Evolutionary conservation across 805 yeast species (phyloP).

Genomic region (Kodamaea jinghongensis): DNA sequence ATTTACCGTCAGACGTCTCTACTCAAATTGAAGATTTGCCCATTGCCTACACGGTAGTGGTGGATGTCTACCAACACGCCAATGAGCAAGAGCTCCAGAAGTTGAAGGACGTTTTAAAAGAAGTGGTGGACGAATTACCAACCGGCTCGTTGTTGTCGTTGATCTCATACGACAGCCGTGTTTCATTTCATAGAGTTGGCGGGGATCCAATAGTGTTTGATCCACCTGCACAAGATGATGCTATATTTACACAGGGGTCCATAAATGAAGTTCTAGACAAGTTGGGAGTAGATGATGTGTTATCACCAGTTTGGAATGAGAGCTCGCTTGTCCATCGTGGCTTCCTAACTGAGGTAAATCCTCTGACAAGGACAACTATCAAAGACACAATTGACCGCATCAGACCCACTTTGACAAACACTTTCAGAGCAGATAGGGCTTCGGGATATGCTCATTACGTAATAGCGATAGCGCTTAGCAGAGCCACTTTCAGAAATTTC

Average conservation of each 20-base stretch:
- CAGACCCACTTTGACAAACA: slow-evolving; percentile 22
- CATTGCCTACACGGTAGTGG: slow-evolving; percentile 20
- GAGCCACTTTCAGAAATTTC: slow-evolving; percentile 18
- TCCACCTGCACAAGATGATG: slow-evolving; percentile 1
- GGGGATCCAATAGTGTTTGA: background rate
- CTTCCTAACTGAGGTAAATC: slow-evolving; percentile 11
- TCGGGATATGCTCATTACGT: slow-evolving; percentile 36
- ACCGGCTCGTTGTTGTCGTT: slow-evolving; percentile 20
- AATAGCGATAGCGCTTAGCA: slow-evolving; percentile 20
- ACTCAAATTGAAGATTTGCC: slow-evolving; percentile 9
- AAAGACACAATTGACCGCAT: slow-evolving; percentile 9
- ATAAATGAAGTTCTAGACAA: slow-evolving; percentile 3
- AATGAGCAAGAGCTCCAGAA: slow-evolving; percentile 14
- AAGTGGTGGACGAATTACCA: slow-evolving; percentile 16
- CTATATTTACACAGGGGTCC: slow-evolving; percentile 6
- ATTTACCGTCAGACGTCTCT: slow-evolving; percentile 27
- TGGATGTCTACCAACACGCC: slow-evolving; percentile 30
- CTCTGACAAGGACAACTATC: slow-evolving; percentile 10
- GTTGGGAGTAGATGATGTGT: slow-evolving; percentile 2
- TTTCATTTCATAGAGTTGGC: slow-evolving; percentile 19
- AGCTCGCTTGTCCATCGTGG: slow-evolving; percentile 11
- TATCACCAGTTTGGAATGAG: slow-evolving; percentile 11
- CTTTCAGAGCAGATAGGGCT: slow-evolving; percentile 32
- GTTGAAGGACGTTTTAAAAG: slow-evolving; percentile 14
- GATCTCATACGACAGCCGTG: slow-evolving; percentile 29